These are phyloP conservation scores for Fusarium fujikuroi DNA, from an alignment of 2,329 filamentous ascomycete species.

Conservation along the genomic window DNA sequence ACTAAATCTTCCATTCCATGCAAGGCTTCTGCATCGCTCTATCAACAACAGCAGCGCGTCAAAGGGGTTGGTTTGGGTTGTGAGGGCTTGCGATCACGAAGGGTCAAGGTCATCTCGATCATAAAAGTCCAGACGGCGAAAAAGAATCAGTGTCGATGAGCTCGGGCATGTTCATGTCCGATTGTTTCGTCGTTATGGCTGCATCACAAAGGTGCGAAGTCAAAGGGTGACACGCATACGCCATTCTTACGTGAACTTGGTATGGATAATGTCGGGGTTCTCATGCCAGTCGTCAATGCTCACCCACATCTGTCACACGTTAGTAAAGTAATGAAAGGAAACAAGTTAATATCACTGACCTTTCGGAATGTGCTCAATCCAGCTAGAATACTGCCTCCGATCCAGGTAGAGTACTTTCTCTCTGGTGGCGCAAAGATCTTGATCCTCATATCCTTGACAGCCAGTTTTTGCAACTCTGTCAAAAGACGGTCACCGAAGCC, in stretches of 20 bases:
- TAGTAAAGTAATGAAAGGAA: slow-evolving; percentile 7
- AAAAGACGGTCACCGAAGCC: slow-evolving; percentile 94
- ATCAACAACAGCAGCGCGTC: slow-evolving; percentile 22
- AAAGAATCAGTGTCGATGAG: background rate
- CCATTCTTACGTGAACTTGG: slow-evolving; percentile 82
- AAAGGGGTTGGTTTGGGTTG: slow-evolving; percentile 16
- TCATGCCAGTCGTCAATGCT: slow-evolving; percentile 99
- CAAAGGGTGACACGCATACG: background rate
- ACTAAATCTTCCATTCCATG: slow-evolving; percentile 34
- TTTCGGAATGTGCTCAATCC: slow-evolving; percentile 98
- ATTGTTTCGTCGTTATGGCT: slow-evolving; percentile 17
- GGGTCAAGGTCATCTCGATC: slow-evolving; percentile 26
- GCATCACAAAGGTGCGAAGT: slow-evolving; percentile 23
- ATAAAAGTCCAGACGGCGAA: slow-evolving; percentile 23
- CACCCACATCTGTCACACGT: slow-evolving; percentile 87
- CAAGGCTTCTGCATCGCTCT: slow-evolving; percentile 30
- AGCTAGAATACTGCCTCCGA: slow-evolving; percentile 95
- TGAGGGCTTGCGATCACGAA: slow-evolving; percentile 29
- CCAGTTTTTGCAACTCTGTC: slow-evolving; percentile 90
- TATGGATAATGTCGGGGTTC: slow-evolving; percentile 98
- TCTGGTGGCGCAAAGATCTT: slow-evolving; percentile 99
- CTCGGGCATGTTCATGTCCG: slow-evolving; percentile 2
- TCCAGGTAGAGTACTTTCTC: slow-evolving; percentile 99
- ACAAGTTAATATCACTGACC: slow-evolving; percentile 62
- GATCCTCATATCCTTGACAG: slow-evolving; percentile 99